Evolutionary conservation across 2,329 filamentous ascomycete genomes (phyloP).

Genomic region (Tolypocladium ophioglossoides): DNA sequence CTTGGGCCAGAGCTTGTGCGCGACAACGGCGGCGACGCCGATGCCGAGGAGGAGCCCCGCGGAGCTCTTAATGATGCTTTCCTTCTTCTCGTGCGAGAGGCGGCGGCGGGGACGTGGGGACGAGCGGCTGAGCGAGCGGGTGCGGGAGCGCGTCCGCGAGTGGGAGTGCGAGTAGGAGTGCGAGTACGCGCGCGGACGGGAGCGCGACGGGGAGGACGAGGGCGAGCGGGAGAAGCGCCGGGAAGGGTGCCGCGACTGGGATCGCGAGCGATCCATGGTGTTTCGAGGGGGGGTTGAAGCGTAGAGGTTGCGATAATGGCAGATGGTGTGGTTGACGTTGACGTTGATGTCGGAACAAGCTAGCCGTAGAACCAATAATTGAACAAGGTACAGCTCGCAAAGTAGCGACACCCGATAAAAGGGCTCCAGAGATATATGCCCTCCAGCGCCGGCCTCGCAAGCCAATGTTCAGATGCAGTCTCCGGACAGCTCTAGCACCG

Average conservation of each 20-base stretch:
- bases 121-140: conserved; percentile 12
- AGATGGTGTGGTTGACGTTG: neutral
- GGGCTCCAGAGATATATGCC: neutral
- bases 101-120: conserved; percentile 5
- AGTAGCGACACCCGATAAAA: neutral
- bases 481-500: neutral
- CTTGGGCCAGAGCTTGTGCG: conserved; percentile 25
- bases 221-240: conserved; percentile 1
- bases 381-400: neutral
- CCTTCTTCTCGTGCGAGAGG: conserved; percentile 8
- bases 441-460: neutral
- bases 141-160: conserved; percentile 5
- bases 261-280: conserved; percentile 4
- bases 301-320: neutral
- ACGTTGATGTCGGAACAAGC: neutral
- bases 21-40: conserved; percentile 22
- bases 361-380: neutral
- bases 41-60: conserved; percentile 22
- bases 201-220: conserved; percentile 8
- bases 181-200: conserved; percentile 4
- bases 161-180: neutral
- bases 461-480: neutral
- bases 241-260: conserved; percentile 2
- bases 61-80: conserved; percentile 19
- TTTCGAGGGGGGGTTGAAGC: neutral